Conservation (phyloP, 1,139 yeast species). For the Saccharomyces hybrid region DNA sequence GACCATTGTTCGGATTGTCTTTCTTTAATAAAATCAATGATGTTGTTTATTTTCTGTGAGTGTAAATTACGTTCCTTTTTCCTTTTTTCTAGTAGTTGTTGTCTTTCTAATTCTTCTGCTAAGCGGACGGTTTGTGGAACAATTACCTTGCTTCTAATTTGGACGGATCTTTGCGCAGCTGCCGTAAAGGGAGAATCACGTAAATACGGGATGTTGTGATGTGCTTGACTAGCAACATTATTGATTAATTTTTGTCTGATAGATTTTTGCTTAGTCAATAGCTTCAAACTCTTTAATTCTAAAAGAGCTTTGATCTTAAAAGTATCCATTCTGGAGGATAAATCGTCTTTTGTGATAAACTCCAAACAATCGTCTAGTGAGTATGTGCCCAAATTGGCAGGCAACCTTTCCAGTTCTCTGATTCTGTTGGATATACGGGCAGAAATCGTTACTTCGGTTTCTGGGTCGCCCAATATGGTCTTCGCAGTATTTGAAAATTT, state of each 20-base stretch:
- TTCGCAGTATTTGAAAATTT: slow-evolving; percentile 28
- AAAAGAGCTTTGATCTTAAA: slow-evolving; percentile 60
- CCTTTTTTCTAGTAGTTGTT: slow-evolving; percentile 47
- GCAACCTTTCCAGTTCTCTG: slow-evolving; percentile 64
- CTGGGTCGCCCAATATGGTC: slow-evolving; percentile 29
- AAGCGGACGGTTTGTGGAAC: slow-evolving; percentile 53
- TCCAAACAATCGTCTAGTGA: slow-evolving; percentile 35
- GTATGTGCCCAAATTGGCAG: slow-evolving; percentile 68
- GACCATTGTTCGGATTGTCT: slow-evolving; percentile 15
- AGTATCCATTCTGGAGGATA: slow-evolving; percentile 37
- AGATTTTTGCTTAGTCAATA: slow-evolving; percentile 78
- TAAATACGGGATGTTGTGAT: slow-evolving; percentile 41
- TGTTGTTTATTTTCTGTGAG: too few relatives aligned
- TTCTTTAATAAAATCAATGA: too few relatives aligned
- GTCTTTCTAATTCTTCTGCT: slow-evolving; percentile 54
- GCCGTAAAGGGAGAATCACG: slow-evolving; percentile 45
- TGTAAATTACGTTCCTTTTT: slow-evolving; percentile 31
- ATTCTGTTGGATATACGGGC: slow-evolving; percentile 59
- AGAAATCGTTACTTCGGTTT: slow-evolving; percentile 45
- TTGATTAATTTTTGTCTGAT: slow-evolving; percentile 66
- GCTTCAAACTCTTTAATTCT: slow-evolving; percentile 73
- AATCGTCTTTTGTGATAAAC: slow-evolving; percentile 38
- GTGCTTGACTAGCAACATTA: slow-evolving; percentile 57
- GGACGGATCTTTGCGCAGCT: slow-evolving; percentile 55
- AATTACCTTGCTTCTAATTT: slow-evolving; percentile 62